Evolutionary conservation across 2,329 filamentous ascomycete genomes (phyloP), one percentile per base, ranked within the genome.

Genomic region (Alternaria dauci): DNA sequence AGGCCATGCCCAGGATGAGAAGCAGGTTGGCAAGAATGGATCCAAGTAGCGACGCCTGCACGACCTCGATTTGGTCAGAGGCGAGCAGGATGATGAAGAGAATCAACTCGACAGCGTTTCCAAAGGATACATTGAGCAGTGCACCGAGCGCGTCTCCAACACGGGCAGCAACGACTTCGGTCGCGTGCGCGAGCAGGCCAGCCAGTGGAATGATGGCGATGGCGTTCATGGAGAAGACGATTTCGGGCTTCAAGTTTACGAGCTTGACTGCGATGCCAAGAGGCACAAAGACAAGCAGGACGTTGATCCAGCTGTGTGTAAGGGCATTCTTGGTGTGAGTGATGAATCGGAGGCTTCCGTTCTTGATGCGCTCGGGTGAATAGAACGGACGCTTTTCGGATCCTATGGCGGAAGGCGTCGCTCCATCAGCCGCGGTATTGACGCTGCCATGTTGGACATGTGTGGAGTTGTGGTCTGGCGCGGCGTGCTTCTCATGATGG

Each of bases 1-100:
- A 97, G 58, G 89, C 89, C 93, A 97, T 97, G 72, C 94, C 94
- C 69, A 97, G 81, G 73, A 96, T 96, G 62, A 97, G 85, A 25
- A 97, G 84, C 57, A 97, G 81, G 74, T 97, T 97, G 65, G 93
- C 91, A 66, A 97, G 82, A 70, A 97, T 96, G 2, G 93, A 96
- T 42, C 94, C 94, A 30, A 97, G 84, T 52, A 97, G 82, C 0
- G 94, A 96, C 14, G 94, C 93, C 79, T 97, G 94, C 25, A 97
- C 94, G 68, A 97, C 94, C 61, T 91, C 89, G 62, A 97, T 95
- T 82, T 97, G 88, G 78, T 92, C 84, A 84, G 88, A 61, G 25
- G 70, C 77, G 55, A 81, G 77, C 63, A 73, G 46, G 62, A 81
- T 78, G 55, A 76, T 77, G 70, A 84, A 85, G 66, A 85, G 80